Evolutionary conservation across 2,329 filamentous ascomycete species (phyloP).

Genomic region (Microthyrium microscopicum): DNA sequence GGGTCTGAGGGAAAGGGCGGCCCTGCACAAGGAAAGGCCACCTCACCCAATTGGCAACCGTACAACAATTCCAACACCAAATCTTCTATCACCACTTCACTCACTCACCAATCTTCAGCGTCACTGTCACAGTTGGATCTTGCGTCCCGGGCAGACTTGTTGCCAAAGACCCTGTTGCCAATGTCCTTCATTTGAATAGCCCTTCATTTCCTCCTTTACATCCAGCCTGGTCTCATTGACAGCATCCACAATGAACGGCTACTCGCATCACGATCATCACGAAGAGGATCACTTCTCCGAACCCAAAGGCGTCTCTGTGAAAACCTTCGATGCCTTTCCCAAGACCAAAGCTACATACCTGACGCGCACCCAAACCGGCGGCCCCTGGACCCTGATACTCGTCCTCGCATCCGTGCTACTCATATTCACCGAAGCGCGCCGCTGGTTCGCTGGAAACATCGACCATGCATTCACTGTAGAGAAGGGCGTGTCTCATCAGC

Average conservation of each 20-base stretch:
- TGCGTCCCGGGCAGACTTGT: no score
- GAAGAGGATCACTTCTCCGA: conserved; percentile 70
- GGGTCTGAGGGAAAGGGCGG: no score
- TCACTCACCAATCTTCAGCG: no score
- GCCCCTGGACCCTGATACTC: conserved; percentile 84
- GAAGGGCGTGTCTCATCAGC: conserved; percentile 67
- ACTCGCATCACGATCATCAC: conserved; percentile 45
- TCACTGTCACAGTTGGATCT: no score
- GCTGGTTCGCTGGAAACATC: conserved; percentile 75
- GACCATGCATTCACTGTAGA: conserved; percentile 87
- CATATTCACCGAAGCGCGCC: conserved; percentile 56
- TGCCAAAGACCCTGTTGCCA: no score
- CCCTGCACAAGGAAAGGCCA: no score
- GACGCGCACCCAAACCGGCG: conserved; percentile 66
- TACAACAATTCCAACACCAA: no score
- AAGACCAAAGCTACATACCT: conserved; percentile 94
- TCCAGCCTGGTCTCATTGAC: no score
- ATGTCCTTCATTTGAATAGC: no score
- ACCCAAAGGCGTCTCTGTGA: conserved; percentile 45
- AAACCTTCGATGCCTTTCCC: conserved; percentile 93
- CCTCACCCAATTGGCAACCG: no score
- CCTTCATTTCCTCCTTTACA: no score
- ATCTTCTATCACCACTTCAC: no score
- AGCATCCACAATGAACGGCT: conserved; percentile 53
- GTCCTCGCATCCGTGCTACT: conserved; percentile 58